Evolutionary conservation across 1,284 basidiomycete genomes (phyloP), one percentile per base, ranked within the genome.

Genomic region (Malassezia equina): DNA sequence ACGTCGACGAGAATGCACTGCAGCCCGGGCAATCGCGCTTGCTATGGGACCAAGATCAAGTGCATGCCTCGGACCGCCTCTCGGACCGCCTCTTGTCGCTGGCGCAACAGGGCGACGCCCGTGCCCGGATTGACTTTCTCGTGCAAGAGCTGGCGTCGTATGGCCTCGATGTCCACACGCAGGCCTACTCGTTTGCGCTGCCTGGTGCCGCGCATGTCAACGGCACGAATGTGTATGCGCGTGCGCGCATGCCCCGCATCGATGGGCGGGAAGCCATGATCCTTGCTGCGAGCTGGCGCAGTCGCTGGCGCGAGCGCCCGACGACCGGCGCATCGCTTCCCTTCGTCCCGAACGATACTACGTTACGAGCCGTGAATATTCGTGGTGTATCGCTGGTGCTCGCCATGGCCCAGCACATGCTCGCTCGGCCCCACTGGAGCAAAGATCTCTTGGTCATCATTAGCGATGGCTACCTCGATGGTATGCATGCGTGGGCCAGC

Each of bases 401-500:
- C 23, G 81, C 88, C 0, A 76, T 98, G 4, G 90, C 89, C 1
- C 78, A 80, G 42, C 95, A 86, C 72, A 77, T 95, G 36, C 85
- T 85, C 9, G 59, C 58, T 2, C 51, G 61, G 11, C 48, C 59
- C 1, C 55, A 64, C 42, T 59, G 66, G 47, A 67, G 65, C 58
- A 73, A 71, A 46, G 93, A 98, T 66, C 80, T 98, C 53, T 78
- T 96, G 24, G 86, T 98, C 61, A 83, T 98, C 25, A 78, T 96
- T 57, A 86, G 85, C 46, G 93, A 96, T 62, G 88, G 84, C 1
- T 83, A 93, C 71, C 75, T 90, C 27, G 85, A 90, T 46, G 94
- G 94, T 3, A 86, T 90, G 79, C 86, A 94, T 58, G 90, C 89
- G 1, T 99, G 88, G 84, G 78, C 94, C 25, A 82, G 80, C 45